These are phyloP conservation scores for Diplodia seriata DNA, from an alignment of 2,329 filamentous ascomycete genomes.

Conservation along the genomic window DNA sequence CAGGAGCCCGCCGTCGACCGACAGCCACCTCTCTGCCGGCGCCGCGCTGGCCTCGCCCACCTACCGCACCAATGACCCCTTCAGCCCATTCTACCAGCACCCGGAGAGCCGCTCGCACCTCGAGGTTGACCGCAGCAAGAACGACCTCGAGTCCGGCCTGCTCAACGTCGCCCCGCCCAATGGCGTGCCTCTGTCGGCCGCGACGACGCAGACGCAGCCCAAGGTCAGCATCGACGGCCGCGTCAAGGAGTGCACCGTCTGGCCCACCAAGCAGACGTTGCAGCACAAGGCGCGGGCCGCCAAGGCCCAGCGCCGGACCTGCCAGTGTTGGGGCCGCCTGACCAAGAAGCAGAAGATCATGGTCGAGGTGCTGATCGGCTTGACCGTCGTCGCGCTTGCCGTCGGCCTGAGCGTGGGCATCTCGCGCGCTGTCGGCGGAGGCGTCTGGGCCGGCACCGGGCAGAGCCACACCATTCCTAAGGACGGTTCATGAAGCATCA, in stretches of 20 bases:
- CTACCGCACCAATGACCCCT: conserved; percentile 49
- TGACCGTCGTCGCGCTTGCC: conserved; percentile 54
- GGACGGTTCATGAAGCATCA: conserved; percentile 20
- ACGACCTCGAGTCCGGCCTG: conserved; percentile 42
- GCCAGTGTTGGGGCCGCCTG: conserved; percentile 51
- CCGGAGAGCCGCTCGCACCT: conserved; percentile 42
- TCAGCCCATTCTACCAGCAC: conserved; percentile 58
- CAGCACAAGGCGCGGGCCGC: conserved; percentile 50
- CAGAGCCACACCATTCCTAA: conserved; percentile 44
- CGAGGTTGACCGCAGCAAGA: conserved; percentile 30
- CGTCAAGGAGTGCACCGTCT: conserved; percentile 60
- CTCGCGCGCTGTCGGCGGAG: conserved; percentile 56
- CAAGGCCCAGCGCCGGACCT: conserved; percentile 48
- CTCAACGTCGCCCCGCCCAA: conserved; percentile 52
- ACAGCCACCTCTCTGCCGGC: conserved; percentile 19
- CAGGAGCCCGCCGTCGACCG: conserved; percentile 26
- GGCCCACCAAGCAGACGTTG: conserved; percentile 57
- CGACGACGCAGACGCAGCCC: conserved; percentile 49
- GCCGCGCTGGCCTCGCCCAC: conserved; percentile 16
- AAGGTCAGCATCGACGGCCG: conserved; percentile 52
- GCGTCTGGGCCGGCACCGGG: conserved; percentile 53
- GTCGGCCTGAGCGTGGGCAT: conserved; percentile 59
- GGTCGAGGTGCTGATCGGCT: conserved; percentile 54
- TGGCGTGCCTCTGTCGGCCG: conserved; percentile 43
- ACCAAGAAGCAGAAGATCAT: conserved; percentile 54